phyloP scores from a whole-genome alignment of 371 early-diverging fungal species.

The Choanephora cucurbitarum region DNA sequence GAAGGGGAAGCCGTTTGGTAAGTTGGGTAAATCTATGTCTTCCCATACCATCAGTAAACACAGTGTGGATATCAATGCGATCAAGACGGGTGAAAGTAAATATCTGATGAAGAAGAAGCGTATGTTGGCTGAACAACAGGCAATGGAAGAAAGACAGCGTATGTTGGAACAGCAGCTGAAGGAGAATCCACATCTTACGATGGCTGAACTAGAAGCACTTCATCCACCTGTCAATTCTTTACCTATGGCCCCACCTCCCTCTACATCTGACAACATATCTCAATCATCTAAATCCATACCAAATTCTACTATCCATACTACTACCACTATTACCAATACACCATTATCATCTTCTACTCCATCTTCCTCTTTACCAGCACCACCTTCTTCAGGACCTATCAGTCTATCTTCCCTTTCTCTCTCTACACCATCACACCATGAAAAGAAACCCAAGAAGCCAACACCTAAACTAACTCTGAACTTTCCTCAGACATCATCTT shows the following conservation, averaged over 20 bases:
- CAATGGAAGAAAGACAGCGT: conserved; percentile 6
- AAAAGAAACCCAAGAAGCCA: conserved; percentile 27
- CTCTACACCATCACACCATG: conserved; percentile 16
- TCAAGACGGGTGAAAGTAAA: conserved; percentile 22
- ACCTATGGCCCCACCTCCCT: not conserved
- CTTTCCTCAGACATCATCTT: conserved; percentile 16
- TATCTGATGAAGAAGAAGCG: conserved; percentile 27
- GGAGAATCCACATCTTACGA: conserved; percentile 6
- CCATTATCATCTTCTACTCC: not conserved
- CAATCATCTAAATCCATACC: conserved; percentile 2
- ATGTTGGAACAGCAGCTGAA: conserved; percentile 15
- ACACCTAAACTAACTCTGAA: conserved; percentile 37
- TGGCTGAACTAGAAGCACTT: not conserved
- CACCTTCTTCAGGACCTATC: conserved; percentile 5
- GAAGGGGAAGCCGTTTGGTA: conserved; percentile 9
- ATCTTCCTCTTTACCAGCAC: not conserved
- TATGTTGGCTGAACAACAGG: conserved; percentile 15
- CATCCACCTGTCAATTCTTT: no score
- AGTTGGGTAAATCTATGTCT: conserved; percentile 10
- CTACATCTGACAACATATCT: not conserved
- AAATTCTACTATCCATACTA: not conserved
- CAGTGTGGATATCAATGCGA: conserved; percentile 22
- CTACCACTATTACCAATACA: not conserved
- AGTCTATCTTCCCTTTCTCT: conserved; percentile 11
- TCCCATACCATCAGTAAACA: conserved; percentile 20